phyloP scores from a whole-genome alignment of 2,329 filamentous ascomycete species.

The Lasiodiplodia citricola region DNA sequence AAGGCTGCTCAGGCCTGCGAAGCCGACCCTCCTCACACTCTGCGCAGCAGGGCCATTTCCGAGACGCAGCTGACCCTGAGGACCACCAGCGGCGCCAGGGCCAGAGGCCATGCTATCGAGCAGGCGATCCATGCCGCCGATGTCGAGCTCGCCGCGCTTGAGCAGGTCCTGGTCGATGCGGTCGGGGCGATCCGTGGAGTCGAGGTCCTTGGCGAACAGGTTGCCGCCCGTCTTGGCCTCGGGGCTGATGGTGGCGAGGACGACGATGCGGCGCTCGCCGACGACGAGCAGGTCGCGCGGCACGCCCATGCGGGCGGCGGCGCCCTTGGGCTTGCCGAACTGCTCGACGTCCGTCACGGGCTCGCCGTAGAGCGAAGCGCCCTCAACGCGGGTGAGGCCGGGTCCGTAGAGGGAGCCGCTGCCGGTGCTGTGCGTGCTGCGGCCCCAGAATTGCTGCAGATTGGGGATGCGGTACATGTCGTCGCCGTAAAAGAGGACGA shows the following conservation, averaged over 20 bases:
- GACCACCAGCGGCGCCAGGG: neutral
- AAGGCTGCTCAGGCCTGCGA: constrained; percentile 24
- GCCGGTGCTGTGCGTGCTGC: constrained; percentile 37
- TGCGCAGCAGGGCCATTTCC: neutral
- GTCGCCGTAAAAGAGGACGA: constrained; percentile 53
- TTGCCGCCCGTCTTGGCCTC: constrained; percentile 37
- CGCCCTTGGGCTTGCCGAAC: constrained; percentile 43
- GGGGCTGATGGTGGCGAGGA: constrained; percentile 42
- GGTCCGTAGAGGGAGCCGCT: constrained; percentile 48
- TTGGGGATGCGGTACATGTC: constrained; percentile 53
- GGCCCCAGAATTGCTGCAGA: constrained; percentile 52
- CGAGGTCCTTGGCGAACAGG: constrained; percentile 38
- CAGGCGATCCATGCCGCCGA: constrained; percentile 55
- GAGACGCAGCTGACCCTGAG: neutral
- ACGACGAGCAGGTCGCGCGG: constrained; percentile 51
- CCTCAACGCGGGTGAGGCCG: constrained; percentile 48
- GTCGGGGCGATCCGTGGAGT: constrained; percentile 37
- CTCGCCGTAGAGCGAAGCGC: constrained; percentile 49
- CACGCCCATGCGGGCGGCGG: constrained; percentile 50
- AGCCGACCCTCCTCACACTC: constrained; percentile 24
- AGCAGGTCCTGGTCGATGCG: constrained; percentile 51
- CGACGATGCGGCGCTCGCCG: constrained; percentile 51
- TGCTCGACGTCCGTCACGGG: constrained; percentile 51
- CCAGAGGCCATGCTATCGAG: constrained; percentile 42
- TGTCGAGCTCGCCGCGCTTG: constrained; percentile 51